Percentiles rank a stretch among this genome's conserved stretches.
Conservation (phyloP, 371 early-diverging fungal genomes). For the Amoeboaphelidium occidentale region DNA sequence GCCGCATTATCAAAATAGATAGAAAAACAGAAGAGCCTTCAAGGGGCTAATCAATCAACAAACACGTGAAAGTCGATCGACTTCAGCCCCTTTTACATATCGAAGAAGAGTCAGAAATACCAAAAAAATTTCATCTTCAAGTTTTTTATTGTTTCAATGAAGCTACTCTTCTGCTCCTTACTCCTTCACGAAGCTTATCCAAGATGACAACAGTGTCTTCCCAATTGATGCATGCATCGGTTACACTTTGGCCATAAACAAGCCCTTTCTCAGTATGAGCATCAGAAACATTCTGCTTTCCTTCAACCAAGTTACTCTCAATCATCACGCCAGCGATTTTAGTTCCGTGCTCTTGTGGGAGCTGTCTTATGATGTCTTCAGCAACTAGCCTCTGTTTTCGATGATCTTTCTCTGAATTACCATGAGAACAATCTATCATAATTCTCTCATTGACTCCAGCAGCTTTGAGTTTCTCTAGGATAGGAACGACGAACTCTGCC, state of each 20-base stretch:
- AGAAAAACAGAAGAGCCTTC: no score
- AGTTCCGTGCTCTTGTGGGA: no score
- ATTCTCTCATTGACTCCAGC: slow-evolving; percentile 31
- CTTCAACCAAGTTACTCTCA: slow-evolving; percentile 64
- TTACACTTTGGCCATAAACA: slow-evolving; percentile 53
- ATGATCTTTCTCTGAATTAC: slow-evolving; percentile 50
- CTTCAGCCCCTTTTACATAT: no score
- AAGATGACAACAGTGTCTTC: slow-evolving; percentile 42
- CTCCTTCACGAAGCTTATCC: slow-evolving; percentile 32
- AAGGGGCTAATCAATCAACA: no score
- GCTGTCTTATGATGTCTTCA: slow-evolving; percentile 33
- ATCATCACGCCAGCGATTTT: slow-evolving; percentile 71
- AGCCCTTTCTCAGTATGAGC: slow-evolving; percentile 29
- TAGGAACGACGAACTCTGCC: slow-evolving; percentile 27
- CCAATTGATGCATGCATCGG: slow-evolving; percentile 62
- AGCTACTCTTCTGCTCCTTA: background rate
- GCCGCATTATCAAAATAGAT: no score
- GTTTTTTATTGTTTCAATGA: no score
- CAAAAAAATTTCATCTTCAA: no score
- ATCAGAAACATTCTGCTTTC: slow-evolving; percentile 40
- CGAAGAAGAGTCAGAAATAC: no score
- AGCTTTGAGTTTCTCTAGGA: slow-evolving; percentile 29
- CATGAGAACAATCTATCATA: slow-evolving; percentile 89
- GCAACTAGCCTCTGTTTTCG: slow-evolving; percentile 55
- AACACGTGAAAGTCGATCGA: no score